Evolutionary conservation across 768 basidiomycete genomes (phyloP).

Genomic region (Harrya chromipes): DNA sequence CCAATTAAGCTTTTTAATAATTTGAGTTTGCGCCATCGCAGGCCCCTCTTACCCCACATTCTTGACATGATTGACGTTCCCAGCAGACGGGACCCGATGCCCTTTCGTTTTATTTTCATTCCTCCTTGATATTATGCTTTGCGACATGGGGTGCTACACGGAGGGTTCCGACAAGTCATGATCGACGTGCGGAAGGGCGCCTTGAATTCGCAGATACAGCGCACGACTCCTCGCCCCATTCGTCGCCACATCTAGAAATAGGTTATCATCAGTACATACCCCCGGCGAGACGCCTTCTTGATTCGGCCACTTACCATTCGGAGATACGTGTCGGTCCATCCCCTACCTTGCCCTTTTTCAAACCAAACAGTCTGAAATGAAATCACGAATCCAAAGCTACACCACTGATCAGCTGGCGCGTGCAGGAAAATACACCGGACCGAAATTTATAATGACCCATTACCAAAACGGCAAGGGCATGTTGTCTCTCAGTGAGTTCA

Average conservation of each 20-base stretch:
- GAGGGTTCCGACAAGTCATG: too few species aligned
- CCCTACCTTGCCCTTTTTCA: not conserved
- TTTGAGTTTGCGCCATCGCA: constrained; percentile 19
- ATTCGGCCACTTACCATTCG: constrained; percentile 14
- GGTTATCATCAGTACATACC: constrained; percentile 7
- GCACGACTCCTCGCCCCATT: constrained; percentile 11
- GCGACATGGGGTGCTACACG: not conserved
- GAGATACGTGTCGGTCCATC: not conserved
- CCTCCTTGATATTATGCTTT: not conserved
- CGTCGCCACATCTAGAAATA: constrained; percentile 4
- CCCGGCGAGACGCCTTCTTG: not conserved
- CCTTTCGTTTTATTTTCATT: not conserved
- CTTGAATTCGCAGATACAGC: not conserved
- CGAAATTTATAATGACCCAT: not conserved
- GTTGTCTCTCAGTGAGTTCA: not conserved
- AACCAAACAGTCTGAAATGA: constrained; percentile 1
- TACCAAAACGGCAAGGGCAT: not conserved
- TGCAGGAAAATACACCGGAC: not conserved
- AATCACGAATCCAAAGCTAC: not conserved
- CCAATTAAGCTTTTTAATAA: constrained; percentile 26
- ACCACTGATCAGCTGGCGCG: not conserved
- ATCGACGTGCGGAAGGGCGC: not conserved
- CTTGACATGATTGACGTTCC: constrained; percentile 3
- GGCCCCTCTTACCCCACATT: constrained; percentile 14
- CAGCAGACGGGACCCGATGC: not conserved